Evolutionary conservation across 2,329 filamentous ascomycete species (phyloP).

Genomic region (Parascedosporium putredinis): DNA sequence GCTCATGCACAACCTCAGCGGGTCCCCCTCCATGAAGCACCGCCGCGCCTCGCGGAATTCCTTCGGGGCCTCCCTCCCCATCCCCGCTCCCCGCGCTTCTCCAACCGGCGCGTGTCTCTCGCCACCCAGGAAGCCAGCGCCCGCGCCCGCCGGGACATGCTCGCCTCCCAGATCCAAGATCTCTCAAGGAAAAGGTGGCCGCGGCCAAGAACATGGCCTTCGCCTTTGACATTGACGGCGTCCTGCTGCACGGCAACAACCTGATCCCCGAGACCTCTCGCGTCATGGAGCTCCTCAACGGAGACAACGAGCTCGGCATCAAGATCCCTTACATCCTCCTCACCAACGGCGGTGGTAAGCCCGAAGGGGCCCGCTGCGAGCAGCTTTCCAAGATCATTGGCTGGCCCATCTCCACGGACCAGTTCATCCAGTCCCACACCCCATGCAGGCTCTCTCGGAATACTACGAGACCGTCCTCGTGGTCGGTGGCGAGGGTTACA

Average conservation of each 20-base stretch:
- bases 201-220: slow-evolving; percentile 68
- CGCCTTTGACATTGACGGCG: slow-evolving; percentile 85
- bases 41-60: slow-evolving; percentile 64
- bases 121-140: neutral
- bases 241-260: slow-evolving; percentile 74
- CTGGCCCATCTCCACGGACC: slow-evolving; percentile 35
- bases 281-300: slow-evolving; percentile 62
- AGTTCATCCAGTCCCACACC: slow-evolving; percentile 70
- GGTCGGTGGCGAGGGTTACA: slow-evolving; percentile 65
- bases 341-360: slow-evolving; percentile 94
- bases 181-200: slow-evolving; percentile 53
- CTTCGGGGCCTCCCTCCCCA: slow-evolving; percentile 62
- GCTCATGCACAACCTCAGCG: slow-evolving; percentile 65
- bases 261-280: slow-evolving; percentile 69
- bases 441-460: slow-evolving; percentile 48
- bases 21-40: slow-evolving; percentile 56
- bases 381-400: slow-evolving; percentile 52
- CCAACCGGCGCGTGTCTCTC: slow-evolving; percentile 51
- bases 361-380: slow-evolving; percentile 76
- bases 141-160: slow-evolving; percentile 48
- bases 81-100: slow-evolving; percentile 61
- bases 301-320: slow-evolving; percentile 62
- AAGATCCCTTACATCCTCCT: slow-evolving; percentile 90
- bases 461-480: slow-evolving; percentile 57
- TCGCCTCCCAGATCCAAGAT: slow-evolving; percentile 61